Conservation (phyloP, 345 rosid species). For the Anacardium occidentale region DNA sequence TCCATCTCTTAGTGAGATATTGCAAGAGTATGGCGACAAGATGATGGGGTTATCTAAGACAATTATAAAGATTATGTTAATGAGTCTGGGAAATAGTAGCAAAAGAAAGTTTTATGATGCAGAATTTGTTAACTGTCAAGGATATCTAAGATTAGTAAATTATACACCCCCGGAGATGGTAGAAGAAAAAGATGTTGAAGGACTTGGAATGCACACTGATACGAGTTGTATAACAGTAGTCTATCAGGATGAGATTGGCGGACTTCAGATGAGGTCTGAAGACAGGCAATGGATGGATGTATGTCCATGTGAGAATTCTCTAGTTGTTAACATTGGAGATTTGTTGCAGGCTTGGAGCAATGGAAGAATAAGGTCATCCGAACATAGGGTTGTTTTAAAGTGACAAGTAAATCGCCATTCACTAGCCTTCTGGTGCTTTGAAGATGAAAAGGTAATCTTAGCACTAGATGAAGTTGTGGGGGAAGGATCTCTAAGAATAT, state of each 20-base stretch:
- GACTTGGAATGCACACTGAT: conserved; percentile 79
- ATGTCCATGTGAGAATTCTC: conserved; percentile 41
- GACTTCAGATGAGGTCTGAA: conserved; percentile 72
- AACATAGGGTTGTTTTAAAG: conserved; percentile 63
- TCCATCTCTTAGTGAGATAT: conserved; percentile 37
- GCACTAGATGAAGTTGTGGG: conserved; percentile 63
- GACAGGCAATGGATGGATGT: conserved; percentile 57
- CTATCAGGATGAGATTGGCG: conserved; percentile 68
- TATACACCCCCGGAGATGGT: conserved; percentile 51
- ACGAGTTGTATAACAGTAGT: conserved; percentile 83
- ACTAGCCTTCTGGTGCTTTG: conserved; percentile 69
- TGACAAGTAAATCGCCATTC: conserved; percentile 46
- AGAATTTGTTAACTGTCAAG: conserved; percentile 58
- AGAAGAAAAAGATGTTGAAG: conserved; percentile 51
- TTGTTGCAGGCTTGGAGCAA: conserved; percentile 86
- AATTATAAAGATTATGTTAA: conserved; percentile 46
- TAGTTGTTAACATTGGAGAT: conserved; percentile 78
- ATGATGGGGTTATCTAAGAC: conserved; percentile 55
- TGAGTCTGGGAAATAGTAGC: conserved; percentile 41
- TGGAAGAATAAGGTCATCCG: conserved; percentile 61
- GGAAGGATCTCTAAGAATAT: conserved; percentile 40
- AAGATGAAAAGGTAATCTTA: conserved; percentile 55
- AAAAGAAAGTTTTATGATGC: conserved; percentile 36
- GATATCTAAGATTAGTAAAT: conserved; percentile 62
- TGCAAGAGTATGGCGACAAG: conserved; percentile 59